Evolutionary conservation across 2,329 filamentous ascomycete genomes (phyloP).

Genomic region (Arthroderma sp.): DNA sequence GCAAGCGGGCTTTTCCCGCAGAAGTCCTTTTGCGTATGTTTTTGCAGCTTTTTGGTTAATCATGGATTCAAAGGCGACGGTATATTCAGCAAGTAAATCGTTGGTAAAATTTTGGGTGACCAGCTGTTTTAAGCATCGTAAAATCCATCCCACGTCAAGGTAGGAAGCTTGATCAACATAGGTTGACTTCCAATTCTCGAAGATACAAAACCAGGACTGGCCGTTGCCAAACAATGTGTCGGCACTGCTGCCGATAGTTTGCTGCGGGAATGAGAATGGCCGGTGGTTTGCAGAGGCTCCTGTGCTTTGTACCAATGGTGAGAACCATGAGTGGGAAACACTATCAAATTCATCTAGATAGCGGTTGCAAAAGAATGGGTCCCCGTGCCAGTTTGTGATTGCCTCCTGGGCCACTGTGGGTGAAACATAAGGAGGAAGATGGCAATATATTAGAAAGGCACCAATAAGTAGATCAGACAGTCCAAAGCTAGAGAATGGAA

Average conservation of each 20-base stretch:
- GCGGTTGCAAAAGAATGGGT: slow-evolving; percentile 41
- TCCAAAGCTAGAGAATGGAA: slow-evolving; percentile 14
- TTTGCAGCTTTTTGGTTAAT: slow-evolving; percentile 45
- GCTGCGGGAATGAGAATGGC: slow-evolving; percentile 24
- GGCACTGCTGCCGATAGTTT: slow-evolving; percentile 29
- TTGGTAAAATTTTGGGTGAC: slow-evolving; percentile 31
- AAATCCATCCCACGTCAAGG: slow-evolving; percentile 36
- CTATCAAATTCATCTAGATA: slow-evolving; percentile 19
- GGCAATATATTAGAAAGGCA: slow-evolving; percentile 57
- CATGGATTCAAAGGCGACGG: slow-evolving; percentile 52
- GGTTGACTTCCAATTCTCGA: slow-evolving; percentile 20
- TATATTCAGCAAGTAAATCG: slow-evolving; percentile 51
- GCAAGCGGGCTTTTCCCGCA: slow-evolving; percentile 55
- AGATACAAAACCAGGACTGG: slow-evolving; percentile 36
- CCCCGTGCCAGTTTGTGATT: slow-evolving; percentile 31
- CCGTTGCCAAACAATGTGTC: slow-evolving; percentile 42
- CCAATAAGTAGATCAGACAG: slow-evolving; percentile 45
- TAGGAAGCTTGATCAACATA: slow-evolving; percentile 18
- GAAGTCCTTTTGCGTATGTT: slow-evolving; percentile 57
- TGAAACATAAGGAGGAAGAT: slow-evolving; percentile 43
- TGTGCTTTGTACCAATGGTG: slow-evolving; percentile 1
- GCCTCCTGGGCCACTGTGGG: slow-evolving; percentile 11
- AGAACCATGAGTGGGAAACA: slow-evolving; percentile 17
- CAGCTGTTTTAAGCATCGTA: slow-evolving; percentile 46
- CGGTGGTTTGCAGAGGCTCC: slow-evolving; percentile 8